A percentile compares a stretch with the other conserved stretches of the same genome.
Conservation (phyloP, 2,329 filamentous ascomycete genomes). For the Trichoderma polysporum region DNA sequence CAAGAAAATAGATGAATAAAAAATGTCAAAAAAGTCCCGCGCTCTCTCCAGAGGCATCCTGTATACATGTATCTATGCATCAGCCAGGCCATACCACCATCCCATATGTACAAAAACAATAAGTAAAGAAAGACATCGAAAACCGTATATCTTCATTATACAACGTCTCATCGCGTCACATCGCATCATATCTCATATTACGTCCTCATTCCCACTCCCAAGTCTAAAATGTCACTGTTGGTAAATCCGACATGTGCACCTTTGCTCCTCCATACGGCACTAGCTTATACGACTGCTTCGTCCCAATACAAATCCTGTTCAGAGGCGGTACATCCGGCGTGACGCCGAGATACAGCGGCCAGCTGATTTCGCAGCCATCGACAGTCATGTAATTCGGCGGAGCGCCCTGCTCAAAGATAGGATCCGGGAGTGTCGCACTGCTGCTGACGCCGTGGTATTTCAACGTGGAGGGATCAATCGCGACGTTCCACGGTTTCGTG, state of each 20-base stretch:
- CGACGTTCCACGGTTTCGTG: conserved; percentile 32
- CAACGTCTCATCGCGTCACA: not conserved
- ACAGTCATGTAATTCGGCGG: conserved; percentile 39
- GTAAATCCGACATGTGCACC: conserved; percentile 41
- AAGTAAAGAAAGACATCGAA: not conserved
- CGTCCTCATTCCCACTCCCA: not conserved
- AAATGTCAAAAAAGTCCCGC: not conserved
- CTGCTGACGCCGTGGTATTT: conserved; percentile 27
- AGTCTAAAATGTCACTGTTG: conserved; percentile 5
- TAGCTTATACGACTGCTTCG: conserved; percentile 35
- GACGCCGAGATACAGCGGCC: conserved; percentile 33
- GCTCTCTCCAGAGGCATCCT: not conserved
- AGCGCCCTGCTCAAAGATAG: conserved; percentile 30
- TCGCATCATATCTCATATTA: not conserved
- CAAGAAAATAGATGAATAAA: too few relatives aligned
- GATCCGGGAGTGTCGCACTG: conserved; percentile 30
- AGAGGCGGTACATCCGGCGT: conserved; percentile 32
- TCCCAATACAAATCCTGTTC: conserved; percentile 27
- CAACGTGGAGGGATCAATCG: conserved; percentile 30
- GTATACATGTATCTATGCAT: not conserved
- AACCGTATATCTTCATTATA: not conserved
- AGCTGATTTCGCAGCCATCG: conserved; percentile 38
- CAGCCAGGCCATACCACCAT: not conserved
- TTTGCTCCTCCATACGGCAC: conserved; percentile 48
- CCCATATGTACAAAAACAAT: not conserved